phyloP scores from a whole-genome alignment of 1,139 yeast genomes.

The Blastobotrys apis region DNA sequence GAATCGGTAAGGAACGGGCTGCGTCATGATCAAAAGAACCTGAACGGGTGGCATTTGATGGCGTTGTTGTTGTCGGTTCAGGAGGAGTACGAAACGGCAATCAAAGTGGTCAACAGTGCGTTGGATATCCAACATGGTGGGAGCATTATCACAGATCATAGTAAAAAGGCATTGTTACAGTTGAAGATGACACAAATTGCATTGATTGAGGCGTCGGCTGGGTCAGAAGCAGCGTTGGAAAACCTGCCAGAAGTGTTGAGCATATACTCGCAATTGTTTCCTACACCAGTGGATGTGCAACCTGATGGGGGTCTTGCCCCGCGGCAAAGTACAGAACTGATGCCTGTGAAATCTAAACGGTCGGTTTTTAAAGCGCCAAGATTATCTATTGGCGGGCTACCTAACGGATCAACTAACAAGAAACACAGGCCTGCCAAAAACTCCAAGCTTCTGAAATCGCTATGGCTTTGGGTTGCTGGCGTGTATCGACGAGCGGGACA shows the following conservation, averaged over 20 bases:
- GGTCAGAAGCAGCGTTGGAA: slow-evolving; percentile 59
- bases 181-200: slow-evolving; percentile 74
- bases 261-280: slow-evolving; percentile 53
- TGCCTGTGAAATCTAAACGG: slow-evolving; percentile 4
- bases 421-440: slow-evolving; percentile 10
- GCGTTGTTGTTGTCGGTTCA: slow-evolving; percentile 50
- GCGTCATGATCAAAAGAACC: slow-evolving; percentile 38
- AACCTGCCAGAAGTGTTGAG: slow-evolving; percentile 62
- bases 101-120: slow-evolving; percentile 43
- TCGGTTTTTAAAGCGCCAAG: slow-evolving; percentile 4
- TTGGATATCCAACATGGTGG: slow-evolving; percentile 21
- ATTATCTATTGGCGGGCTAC: too few relatives aligned
- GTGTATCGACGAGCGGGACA: slow-evolving; percentile 58
- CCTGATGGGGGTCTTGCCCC: neutral
- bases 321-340: neutral
- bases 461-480: slow-evolving; percentile 75
- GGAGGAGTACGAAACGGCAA: slow-evolving; percentile 46
- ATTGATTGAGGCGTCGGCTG: slow-evolving; percentile 59
- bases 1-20: slow-evolving; percentile 37
- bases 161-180: slow-evolving; percentile 50
- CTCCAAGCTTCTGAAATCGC: slow-evolving; percentile 46
- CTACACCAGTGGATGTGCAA: slow-evolving; percentile 7
- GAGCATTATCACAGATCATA: slow-evolving; percentile 13
- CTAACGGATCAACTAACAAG: neutral
- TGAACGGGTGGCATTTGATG: slow-evolving; percentile 50